These are phyloP conservation scores for Eutrema yunnanense DNA, from an alignment of 345 rosid genomes.

Conservation along the genomic window DNA sequence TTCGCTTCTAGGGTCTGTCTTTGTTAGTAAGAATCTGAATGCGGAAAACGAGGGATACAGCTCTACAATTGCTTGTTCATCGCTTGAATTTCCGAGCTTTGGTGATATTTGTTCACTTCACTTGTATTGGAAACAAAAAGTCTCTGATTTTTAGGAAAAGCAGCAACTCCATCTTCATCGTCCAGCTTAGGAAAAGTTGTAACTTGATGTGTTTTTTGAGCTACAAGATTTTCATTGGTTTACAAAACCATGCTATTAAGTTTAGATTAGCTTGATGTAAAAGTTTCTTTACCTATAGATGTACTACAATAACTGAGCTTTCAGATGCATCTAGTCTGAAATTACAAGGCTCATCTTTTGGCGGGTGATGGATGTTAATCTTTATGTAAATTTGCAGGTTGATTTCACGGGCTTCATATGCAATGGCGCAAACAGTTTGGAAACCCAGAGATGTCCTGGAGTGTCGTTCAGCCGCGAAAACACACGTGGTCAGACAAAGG, in stretches of 20 bases:
- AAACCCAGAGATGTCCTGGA: conserved; percentile 31
- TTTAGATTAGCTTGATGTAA: neutral
- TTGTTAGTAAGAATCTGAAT: conserved; percentile 7
- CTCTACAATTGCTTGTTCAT: conserved; percentile 10
- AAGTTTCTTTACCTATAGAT: neutral
- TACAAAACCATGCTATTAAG: neutral
- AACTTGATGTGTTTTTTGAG: neutral
- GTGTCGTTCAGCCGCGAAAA: conserved; percentile 25
- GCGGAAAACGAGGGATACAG: neutral
- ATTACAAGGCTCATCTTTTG: neutral
- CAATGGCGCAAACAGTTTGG: conserved; percentile 35
- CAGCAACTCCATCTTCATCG: neutral
- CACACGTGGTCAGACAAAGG: conserved; percentile 24
- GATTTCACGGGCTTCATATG: conserved; percentile 38
- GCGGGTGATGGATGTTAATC: neutral
- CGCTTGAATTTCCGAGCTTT: neutral
- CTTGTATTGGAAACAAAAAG: neutral
- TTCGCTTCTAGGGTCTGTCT: conserved; percentile 3
- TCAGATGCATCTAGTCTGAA: neutral
- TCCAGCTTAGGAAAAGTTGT: neutral
- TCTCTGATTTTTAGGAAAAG: neutral
- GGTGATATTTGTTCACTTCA: neutral
- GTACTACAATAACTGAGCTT: neutral
- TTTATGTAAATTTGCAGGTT: conserved; percentile 32
- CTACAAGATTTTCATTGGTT: neutral